Base-by-base conservation (phyloP, 371 early-diverging fungal species). In the Polyrhizophydium stewartii region DNA sequence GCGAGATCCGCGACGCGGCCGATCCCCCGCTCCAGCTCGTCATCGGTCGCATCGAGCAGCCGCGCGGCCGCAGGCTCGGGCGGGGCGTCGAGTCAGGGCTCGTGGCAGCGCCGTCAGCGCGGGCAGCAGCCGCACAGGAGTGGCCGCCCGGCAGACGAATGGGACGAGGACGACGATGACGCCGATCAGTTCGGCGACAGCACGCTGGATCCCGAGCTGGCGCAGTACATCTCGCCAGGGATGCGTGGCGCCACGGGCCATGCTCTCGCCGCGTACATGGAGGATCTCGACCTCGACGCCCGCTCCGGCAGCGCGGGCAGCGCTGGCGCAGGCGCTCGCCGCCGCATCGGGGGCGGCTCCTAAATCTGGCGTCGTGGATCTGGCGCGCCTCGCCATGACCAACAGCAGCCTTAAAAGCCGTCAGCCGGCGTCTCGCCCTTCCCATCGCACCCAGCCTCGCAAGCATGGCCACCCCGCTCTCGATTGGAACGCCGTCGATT, bases 141-240 rank as follows among this genome's bases (percentile, higher is more conserved):
- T 58, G 43, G 17, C 59, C 59, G 21, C 43, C 35, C 16, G 25
- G 37, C 35, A 35, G 64, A 61, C 35, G 68, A 60, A 25, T 64
- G 68, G 64, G 64, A 68, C 17, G 61, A 61, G 22, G 62, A 61
- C n/a, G 33, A 27, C n/a, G 52, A 59, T n/a, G 45, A 41, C 1
- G 10, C 6, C 5, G 45, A 35, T 35, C 35, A 13, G 7, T 3
- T 7, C 7, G 35, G 13, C 35, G 27, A 43, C 24, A 21, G 41
- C 33, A 5, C 10, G 30, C 17, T 56, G 37, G 56, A 56, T 56
- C 56, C 43, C n/a, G 22, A 24, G 5, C 19, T 1, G 3, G 43
- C 6, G 16, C 16, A n/a, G n/a, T 60, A 60, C 38, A 28, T 37
- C 24, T 37, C 21, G 16, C 28, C 47, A 21, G 27, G 28, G 13